These are phyloP conservation scores for Talaromyces marneffei DNA, from an alignment of 2,329 filamentous ascomycete genomes.

Conservation along the genomic window DNA sequence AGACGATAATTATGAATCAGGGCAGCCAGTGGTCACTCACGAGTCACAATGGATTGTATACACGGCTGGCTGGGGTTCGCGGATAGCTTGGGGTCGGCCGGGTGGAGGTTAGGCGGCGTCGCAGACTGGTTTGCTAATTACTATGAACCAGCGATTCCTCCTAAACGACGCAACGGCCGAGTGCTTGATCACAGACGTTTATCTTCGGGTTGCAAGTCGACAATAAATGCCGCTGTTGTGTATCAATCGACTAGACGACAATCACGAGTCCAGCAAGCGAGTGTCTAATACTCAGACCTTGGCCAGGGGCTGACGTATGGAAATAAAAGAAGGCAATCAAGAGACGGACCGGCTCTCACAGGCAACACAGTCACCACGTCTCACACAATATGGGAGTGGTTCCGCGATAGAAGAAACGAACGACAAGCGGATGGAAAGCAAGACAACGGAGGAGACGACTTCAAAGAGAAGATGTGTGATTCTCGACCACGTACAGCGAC, in stretches of 20 bases:
- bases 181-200: background rate
- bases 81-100: background rate
- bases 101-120: background rate
- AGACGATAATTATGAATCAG: background rate
- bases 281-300: constrained; percentile 14
- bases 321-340: constrained; percentile 21
- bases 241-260: constrained; percentile 17
- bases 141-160: background rate
- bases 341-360: constrained; percentile 28
- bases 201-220: background rate
- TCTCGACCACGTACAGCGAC: background rate
- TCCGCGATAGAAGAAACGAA: constrained; percentile 23
- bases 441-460: background rate
- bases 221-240: background rate
- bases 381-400: constrained; percentile 19
- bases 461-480: background rate
- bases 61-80: background rate
- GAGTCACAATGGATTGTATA: background rate
- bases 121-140: background rate
- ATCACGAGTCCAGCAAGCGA: constrained; percentile 23
- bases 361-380: constrained; percentile 28
- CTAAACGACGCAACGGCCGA: background rate
- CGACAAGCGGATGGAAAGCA: constrained; percentile 13
- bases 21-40: background rate
- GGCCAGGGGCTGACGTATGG: constrained; percentile 13